phyloP scores from a whole-genome alignment of 225 moss, liverwort and hornwort genomes.

The Polytrichum formosum region DNA sequence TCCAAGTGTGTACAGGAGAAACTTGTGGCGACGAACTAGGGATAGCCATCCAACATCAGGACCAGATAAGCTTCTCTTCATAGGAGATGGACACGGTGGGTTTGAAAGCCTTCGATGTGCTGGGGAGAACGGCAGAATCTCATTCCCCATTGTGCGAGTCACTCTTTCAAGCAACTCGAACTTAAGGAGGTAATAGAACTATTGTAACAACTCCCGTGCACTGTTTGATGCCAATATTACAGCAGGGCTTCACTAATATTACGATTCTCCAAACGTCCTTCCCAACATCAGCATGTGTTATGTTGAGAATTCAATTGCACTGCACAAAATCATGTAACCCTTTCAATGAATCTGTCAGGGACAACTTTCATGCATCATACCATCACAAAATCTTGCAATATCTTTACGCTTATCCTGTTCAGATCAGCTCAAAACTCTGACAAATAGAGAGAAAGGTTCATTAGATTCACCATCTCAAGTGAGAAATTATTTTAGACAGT shows the following conservation, averaged over 20 bases:
- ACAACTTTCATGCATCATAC: neutral
- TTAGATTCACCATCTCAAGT: neutral
- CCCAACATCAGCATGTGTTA: neutral
- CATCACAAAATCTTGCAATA: neutral
- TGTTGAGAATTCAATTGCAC: neutral
- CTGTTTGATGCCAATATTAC: neutral
- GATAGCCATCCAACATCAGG: conserved; percentile 53
- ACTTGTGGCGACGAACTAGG: conserved; percentile 57
- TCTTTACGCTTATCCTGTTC: neutral
- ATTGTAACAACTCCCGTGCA: neutral
- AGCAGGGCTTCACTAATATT: neutral
- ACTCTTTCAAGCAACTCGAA: conserved; percentile 1
- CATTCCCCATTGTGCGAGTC: conserved; percentile 29
- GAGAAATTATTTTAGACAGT: neutral
- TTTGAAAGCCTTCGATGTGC: conserved; percentile 38
- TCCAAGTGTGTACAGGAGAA: conserved; percentile 52
- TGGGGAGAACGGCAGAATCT: conserved; percentile 41
- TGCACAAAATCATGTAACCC: neutral
- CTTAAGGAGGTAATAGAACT: neutral
- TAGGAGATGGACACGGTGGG: conserved; percentile 29
- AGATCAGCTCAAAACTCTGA: neutral
- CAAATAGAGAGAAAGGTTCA: neutral
- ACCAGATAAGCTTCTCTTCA: conserved; percentile 33
- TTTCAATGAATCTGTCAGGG: neutral
- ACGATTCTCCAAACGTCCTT: neutral